These are phyloP conservation scores for Dictyostelium purpureum DNA, from an alignment of 78 protist genomes.

Conservation along the genomic window DNA sequence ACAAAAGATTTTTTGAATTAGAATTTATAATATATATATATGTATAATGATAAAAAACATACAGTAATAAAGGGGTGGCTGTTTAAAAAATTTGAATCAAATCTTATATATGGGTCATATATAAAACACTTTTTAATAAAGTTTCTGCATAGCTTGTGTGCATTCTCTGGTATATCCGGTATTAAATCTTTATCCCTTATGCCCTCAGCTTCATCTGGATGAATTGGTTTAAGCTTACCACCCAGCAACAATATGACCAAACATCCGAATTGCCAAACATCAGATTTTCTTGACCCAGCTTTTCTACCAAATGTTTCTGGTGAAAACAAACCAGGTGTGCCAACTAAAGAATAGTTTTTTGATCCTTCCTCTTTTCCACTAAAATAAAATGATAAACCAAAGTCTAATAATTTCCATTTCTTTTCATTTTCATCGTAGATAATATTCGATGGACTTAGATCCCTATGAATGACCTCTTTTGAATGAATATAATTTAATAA, in stretches of 20 bases:
- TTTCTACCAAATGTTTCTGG: background rate
- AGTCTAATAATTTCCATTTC: background rate
- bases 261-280: background rate
- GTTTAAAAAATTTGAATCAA: background rate
- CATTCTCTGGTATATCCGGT: background rate
- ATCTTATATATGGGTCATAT: background rate
- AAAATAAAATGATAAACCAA: background rate
- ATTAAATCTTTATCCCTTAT: background rate
- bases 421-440: background rate
- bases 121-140: background rate
- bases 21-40: no score
- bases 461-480: background rate
- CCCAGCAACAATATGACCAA: background rate
- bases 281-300: background rate
- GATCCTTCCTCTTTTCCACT: background rate
- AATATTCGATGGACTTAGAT: background rate
- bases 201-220: background rate
- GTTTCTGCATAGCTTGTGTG: background rate
- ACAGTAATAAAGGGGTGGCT: background rate
- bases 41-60: background rate
- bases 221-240: background rate
- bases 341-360: background rate
- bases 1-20: no score
- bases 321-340: background rate
- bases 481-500: background rate